Conservation (phyloP, 2,329 filamentous ascomycete species). For the Paecilomyces formosus region DNA sequence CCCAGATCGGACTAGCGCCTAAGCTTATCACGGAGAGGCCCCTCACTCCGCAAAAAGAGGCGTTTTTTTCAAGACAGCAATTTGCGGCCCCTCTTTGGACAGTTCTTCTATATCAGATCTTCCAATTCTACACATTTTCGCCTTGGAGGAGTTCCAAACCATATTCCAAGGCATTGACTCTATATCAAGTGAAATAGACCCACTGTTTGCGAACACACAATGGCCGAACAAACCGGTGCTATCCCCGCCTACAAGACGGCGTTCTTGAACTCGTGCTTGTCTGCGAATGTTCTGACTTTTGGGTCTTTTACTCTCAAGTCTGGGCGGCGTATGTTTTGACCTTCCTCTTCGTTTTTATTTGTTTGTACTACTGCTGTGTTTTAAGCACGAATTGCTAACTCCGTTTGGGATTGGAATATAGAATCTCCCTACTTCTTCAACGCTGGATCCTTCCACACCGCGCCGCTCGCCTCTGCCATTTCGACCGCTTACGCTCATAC, state of each 20-base stretch:
- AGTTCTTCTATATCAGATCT: not conserved
- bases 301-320: slow-evolving; percentile 10
- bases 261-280: slow-evolving; percentile 13
- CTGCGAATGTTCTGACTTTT: slow-evolving; percentile 15
- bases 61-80: not conserved
- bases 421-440: not conserved
- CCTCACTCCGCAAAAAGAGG: not conserved
- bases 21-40: not conserved
- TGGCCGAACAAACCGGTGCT: not conserved
- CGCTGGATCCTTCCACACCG: not conserved
- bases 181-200: too few relatives aligned
- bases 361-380: too few relatives aligned
- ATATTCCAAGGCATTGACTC: too few relatives aligned
- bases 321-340: not conserved
- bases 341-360: not conserved
- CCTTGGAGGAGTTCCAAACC: too few relatives aligned
- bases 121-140: too few relatives aligned
- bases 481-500: not conserved
- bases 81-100: not conserved
- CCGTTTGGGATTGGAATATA: not conserved
- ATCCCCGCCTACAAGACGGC: slow-evolving; percentile 8
- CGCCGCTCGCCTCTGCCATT: not conserved
- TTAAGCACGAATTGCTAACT: too few relatives aligned
- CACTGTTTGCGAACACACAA: not conserved
- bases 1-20: not conserved